phyloP scores from a whole-genome alignment of 192 early-diverging fungal genomes.

The Podochytrium sp. region DNA sequence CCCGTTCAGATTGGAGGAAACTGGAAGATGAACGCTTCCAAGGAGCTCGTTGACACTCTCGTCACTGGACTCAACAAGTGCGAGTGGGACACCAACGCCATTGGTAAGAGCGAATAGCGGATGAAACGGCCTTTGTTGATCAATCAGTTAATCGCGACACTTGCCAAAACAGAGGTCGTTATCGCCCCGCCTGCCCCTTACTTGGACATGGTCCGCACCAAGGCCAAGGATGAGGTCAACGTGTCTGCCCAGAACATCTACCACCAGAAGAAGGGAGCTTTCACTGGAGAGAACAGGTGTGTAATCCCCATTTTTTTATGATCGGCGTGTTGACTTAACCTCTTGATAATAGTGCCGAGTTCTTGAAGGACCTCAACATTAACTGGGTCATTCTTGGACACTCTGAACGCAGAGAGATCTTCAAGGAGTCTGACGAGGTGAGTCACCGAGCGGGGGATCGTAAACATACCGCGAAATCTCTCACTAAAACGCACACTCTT shows the following conservation, averaged over 20 bases:
- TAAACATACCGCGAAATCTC: too few species aligned
- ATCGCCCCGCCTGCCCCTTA: constrained; percentile 94
- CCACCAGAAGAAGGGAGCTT: constrained; percentile 85
- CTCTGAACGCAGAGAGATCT: constrained; percentile 96
- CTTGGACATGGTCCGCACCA: constrained; percentile 77
- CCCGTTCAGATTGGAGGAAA: constrained; percentile 56
- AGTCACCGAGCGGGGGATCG: too few species aligned
- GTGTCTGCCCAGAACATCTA: constrained; percentile 98
- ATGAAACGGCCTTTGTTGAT: not conserved
- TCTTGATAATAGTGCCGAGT: constrained; percentile 68
- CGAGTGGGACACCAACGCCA: constrained; percentile 58
- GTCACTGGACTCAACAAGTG: constrained; percentile 78
- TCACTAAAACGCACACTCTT: not conserved
- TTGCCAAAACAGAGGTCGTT: constrained; percentile 80
- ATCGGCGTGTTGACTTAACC: constrained; percentile 59
- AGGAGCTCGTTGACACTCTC: constrained; percentile 73
- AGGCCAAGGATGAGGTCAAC: constrained; percentile 79
- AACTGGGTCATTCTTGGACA: constrained; percentile 98
- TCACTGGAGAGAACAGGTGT: constrained; percentile 93
- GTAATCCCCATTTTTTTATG: constrained; percentile 68
- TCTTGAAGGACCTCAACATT: constrained; percentile 94
- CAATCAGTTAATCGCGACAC: too few species aligned
- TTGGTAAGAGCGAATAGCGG: constrained; percentile 65
- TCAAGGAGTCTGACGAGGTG: constrained; percentile 85
- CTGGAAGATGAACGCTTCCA: constrained; percentile 97